These are phyloP conservation scores for Backusella luteola DNA, from an alignment of 192 early-diverging fungal genomes.

Conservation along the genomic window DNA sequence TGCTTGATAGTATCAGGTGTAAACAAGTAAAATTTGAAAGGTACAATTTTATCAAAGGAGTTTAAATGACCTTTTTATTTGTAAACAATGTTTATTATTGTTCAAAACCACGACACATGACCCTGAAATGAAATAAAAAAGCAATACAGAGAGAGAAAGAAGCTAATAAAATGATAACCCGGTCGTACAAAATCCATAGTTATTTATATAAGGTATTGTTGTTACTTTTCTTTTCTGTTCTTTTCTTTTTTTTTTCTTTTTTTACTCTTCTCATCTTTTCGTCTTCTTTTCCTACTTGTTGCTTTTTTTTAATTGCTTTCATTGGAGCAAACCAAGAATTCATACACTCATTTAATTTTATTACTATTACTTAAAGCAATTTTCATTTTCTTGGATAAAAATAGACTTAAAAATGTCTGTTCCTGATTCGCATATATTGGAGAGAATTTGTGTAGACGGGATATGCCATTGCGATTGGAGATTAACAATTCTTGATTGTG, in stretches of 20 bases:
- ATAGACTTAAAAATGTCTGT: not conserved
- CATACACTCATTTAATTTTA: not conserved
- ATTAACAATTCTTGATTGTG: constrained; percentile 17
- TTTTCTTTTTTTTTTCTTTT: not conserved
- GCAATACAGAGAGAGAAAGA: not conserved
- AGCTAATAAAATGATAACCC: not conserved
- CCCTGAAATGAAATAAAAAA: not conserved
- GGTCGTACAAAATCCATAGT: not conserved
- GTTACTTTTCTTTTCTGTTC: not conserved
- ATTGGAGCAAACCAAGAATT: not conserved
- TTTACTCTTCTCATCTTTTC: not conserved
- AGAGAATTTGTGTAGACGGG: constrained; percentile 6
- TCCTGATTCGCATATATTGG: constrained; percentile 5
- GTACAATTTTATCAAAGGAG: not conserved
- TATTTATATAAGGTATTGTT: not conserved
- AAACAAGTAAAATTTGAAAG: not conserved
- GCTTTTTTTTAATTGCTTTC: not conserved
- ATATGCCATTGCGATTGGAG: constrained; percentile 27
- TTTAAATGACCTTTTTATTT: not conserved
- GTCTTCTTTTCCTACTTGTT: not conserved
- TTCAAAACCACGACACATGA: not conserved
- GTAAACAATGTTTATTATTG: not conserved
- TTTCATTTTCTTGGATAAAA: not conserved
- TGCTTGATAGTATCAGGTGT: not conserved
- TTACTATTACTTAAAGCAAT: not conserved